Percentiles rank a stretch among this genome's conserved stretches.
phyloP scores from a whole-genome alignment of 1,284 basidiomycete genomes.

The Leccinum subrobustum region DNA sequence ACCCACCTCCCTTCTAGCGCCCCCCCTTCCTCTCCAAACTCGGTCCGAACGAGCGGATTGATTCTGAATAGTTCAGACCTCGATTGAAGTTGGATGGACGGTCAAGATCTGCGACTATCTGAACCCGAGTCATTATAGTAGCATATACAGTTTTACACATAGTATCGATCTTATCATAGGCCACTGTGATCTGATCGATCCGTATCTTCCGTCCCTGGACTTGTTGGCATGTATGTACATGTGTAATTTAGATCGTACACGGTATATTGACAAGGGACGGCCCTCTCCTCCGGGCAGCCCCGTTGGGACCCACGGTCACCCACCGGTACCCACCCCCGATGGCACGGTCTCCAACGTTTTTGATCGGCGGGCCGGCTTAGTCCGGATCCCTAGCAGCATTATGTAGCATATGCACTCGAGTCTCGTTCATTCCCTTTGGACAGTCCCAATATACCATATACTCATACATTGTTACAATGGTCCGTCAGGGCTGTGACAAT shows the following conservation, averaged over 20 bases:
- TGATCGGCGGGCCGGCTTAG: neutral
- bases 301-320: neutral
- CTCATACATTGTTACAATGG: neutral
- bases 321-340: neutral
- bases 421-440: too few species aligned
- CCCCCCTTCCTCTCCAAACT: neutral
- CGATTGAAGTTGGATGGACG: neutral
- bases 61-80: neutral
- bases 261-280: neutral
- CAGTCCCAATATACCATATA: too few species aligned
- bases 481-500: neutral
- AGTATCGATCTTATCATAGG: neutral
- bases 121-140: neutral
- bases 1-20: neutral
- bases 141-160: neutral
- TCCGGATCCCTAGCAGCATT: neutral
- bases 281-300: neutral
- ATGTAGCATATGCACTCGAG: neutral
- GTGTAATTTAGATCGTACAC: neutral
- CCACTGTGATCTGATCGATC: neutral
- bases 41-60: neutral
- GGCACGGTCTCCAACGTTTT: neutral
- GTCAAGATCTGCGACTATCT: neutral
- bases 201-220: neutral
- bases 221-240: neutral